phyloP scores from a whole-genome alignment of 2,329 filamentous ascomycete genomes.

The Mycosphaerelloides madeirae region DNA sequence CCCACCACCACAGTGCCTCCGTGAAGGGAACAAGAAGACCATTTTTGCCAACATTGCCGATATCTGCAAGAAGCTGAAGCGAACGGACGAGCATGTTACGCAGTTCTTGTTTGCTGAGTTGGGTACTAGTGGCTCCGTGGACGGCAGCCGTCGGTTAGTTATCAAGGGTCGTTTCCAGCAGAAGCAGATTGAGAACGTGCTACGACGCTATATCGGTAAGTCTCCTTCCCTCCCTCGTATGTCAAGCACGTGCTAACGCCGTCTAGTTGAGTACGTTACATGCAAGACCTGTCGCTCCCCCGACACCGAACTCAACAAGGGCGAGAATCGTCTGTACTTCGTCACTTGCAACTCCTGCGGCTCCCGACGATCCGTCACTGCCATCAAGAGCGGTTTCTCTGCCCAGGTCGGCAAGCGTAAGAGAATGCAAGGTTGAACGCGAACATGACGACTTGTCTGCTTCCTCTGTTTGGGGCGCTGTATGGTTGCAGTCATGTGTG shows the following conservation, averaged over 20 bases:
- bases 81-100: conserved; percentile 86
- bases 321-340: conserved; percentile 98
- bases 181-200: conserved; percentile 97
- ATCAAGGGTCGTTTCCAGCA: conserved; percentile 99
- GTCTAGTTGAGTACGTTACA: conserved; percentile 84
- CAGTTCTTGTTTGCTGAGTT: conserved; percentile 96
- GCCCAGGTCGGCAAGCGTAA: conserved; percentile 98
- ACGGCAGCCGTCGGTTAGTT: conserved; percentile 85
- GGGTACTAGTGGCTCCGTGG: conserved; percentile 93
- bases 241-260: conserved; percentile 21
- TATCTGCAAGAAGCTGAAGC: conserved; percentile 99
- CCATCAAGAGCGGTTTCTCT: conserved; percentile 99
- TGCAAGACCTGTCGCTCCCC: conserved; percentile 97
- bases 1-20: conserved; percentile 93
- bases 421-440: conserved; percentile 59
- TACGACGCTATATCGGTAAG: conserved; percentile 90
- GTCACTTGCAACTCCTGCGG: conserved; percentile 80
- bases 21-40: conserved; percentile 99
- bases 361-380: conserved; percentile 75
- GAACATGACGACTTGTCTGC: too few species aligned
- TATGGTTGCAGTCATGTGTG: too few species aligned
- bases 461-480: too few species aligned
- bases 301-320: conserved; percentile 95
- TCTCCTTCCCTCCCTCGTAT: conserved; percentile 19
- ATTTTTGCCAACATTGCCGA: conserved; percentile 99